Base-by-base conservation (phyloP, 805 yeast species). In the Zygosaccharomyces bailii region DNA sequence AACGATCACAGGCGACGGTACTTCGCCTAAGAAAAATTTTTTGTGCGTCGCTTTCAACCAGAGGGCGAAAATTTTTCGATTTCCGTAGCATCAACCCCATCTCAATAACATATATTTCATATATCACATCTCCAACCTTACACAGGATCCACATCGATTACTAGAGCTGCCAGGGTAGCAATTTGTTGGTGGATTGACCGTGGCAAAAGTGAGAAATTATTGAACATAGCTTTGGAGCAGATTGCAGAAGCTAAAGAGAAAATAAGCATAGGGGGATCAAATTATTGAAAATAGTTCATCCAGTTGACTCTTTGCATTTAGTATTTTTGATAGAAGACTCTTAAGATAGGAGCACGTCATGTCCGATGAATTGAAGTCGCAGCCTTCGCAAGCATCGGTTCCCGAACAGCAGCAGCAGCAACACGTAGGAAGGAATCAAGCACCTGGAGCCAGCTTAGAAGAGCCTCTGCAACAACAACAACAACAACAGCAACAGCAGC, bases 61-160 rank as follows among this genome's bases (percentile, higher is more conserved):
- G 40, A 36, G 39, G 43, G 44, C 44, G 44, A 48, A 48, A 48
- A 48, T 48, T 48, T 48, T 48, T 48, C 51, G 51, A 44, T 48
- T 48, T 30, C 36, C 31, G 31, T 21, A 31, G 29, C 42, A 44
- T 44, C 42, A 37, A 18, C 6, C 31, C 31, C 31, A 23, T 34
- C 25, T 18, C 27, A 37, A 24, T 24, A 35, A 21, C 23, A 9
- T 35, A 37, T 37, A 37, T 25, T 24, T 25, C 40, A 37, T 17
- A 18, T 36, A 25, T 20, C 13, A 7, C n/a, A 25, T 11, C 30
- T 24, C 5, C 18, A 16, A 25, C 27, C 25, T 37, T 17, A 37
- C 31, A 37, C 27, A 30, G 40, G 40, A 37, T 30, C 20, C 30
- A 30, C 17, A 17, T 25, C 40, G 30, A 37, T 37, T 20, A 25